These are phyloP conservation scores for Mantamonas sphyraenae DNA, from an alignment of 78 protist genomes.

Conservation along the genomic window DNA sequence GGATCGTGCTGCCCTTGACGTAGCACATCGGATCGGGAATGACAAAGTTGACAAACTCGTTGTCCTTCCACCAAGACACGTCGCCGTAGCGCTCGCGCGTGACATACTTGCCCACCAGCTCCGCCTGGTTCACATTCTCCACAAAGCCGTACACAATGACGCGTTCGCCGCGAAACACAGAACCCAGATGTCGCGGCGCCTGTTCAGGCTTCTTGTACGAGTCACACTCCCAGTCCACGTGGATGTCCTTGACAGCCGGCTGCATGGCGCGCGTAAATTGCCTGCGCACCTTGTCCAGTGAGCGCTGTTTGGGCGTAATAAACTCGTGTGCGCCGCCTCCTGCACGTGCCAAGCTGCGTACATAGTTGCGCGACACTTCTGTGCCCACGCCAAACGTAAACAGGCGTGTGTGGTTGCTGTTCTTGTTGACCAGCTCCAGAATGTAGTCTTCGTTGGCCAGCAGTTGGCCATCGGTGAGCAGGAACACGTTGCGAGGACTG, in stretches of 20 bases:
- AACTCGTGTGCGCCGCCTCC: conserved; percentile 9
- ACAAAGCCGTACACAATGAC: conserved; percentile 1
- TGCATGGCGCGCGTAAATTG: conserved; percentile 6
- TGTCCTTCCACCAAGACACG: background rate
- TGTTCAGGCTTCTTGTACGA: background rate
- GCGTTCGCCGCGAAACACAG: background rate
- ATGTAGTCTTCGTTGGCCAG: background rate
- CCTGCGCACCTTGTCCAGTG: background rate
- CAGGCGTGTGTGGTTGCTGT: background rate
- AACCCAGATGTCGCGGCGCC: background rate
- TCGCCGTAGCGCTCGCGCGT: too few species aligned
- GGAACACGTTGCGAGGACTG: conserved; percentile 18
- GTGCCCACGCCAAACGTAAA: conserved; percentile 8
- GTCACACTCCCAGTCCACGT: background rate
- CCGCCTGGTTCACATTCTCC: background rate
- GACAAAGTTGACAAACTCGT: conserved; percentile 8
- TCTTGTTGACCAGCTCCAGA: background rate
- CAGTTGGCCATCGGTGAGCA: conserved; percentile 44
- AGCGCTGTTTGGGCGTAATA: background rate
- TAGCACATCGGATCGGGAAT: conserved; percentile 44
- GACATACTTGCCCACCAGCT: too few species aligned
- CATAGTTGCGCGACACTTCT: background rate
- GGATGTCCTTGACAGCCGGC: background rate
- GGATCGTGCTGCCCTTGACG: conserved; percentile 28
- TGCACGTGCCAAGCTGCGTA: background rate